Evolutionary conservation across 2,329 filamentous ascomycete species (phyloP), one percentile per base, ranked within the genome.

Genomic region (Verticillium tricorpus): DNA sequence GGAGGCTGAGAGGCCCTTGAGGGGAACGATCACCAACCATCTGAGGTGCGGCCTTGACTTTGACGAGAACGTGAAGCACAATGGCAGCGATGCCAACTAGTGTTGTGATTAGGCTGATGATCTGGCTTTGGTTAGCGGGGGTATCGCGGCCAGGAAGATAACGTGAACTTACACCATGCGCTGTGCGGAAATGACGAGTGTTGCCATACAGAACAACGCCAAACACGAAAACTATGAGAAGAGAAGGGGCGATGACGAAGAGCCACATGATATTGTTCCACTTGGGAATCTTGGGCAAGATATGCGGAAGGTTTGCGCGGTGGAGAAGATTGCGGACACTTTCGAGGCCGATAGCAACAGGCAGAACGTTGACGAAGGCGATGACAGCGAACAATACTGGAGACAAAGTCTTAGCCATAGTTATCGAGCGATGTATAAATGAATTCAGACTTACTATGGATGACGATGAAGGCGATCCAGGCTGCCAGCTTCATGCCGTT

Each of bases 341-440:
- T 32, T 70, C 68, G 14, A 74, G 58, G 7, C 69, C 69, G 19
- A 75, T 54, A 22, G 65, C 69, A 7, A 71, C 32, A 2, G 73
- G 73, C 2, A 73, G 62, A 2, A 71, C 55, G 45, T 65, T 63
- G 57, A 71, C 59, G 35, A 72, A 66, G 8, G 64, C 68, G 0
- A 70, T 8, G 3, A 74, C 57, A 17, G 68, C 70, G 8, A 69
- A 28, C 3, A 68, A n/a, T 31, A 72, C 70, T 72, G 15, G 14
- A 11, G 32, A 4, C 5, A 25, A 12, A 7, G 37, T 6, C 2
- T 17, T 5, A 25, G 57, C 28, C 15, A 58, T 14, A 6, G 15
- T 5, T 5, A 7, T 12, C 1, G 22, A 40, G 7, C 22, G 5
- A 11, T 12, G 2, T 4, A n/a, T 4, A 9, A 22, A 5, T 22